Base-by-base conservation (phyloP, 495 filamentous ascomycete species). In the Bathelium albidoporum region DNA sequence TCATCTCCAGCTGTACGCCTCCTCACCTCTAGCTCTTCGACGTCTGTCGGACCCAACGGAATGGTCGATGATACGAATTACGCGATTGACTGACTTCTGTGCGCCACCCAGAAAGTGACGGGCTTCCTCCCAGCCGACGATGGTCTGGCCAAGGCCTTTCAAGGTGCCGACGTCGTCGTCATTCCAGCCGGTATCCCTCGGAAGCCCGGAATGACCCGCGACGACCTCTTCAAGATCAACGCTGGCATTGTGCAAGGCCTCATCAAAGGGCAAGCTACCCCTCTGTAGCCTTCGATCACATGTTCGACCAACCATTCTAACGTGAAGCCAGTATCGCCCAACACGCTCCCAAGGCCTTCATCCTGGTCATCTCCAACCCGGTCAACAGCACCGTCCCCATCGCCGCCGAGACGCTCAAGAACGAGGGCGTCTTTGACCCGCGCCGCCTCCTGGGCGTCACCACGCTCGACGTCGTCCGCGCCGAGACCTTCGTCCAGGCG, bases 171-270 rank as follows among this genome's bases (percentile, higher is more conserved):
- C 74, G 87, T 98, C 60, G 89, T 97, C 69, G 84, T 98, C 75
- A 97, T 98, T 74, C 94, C 94, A 14, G 94, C 94, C 70, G 94
- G 94, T 68, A 95, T 98, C 82, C 94, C 94, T 71, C 92, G 94
- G 95, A 97, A 97, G 82, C 94, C 94, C 64, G 95, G 95, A 72
- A 98, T 98, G 94, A 96, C 88, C 75, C 91, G 94, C 80, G 95
- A 98, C 72, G 92, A 97, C 70, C 90, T 98, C 62, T 98, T 98
- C 88, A 96, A 71, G 65, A 71, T 69, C 69, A 71, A 71, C 68
- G 70, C 70, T 32, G 66, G 66, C 62, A 72, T 72, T 64, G 70
- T 72, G 14, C 62, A 64, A 59, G 70, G 65, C 65, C 81, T 97
- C 60, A 85, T 89, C 71, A 86, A 91, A 74, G 86, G 22, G 49